Evolutionary conservation across 2,329 filamentous ascomycete species (phyloP).

Genomic region (Neurospora crassa): DNA sequence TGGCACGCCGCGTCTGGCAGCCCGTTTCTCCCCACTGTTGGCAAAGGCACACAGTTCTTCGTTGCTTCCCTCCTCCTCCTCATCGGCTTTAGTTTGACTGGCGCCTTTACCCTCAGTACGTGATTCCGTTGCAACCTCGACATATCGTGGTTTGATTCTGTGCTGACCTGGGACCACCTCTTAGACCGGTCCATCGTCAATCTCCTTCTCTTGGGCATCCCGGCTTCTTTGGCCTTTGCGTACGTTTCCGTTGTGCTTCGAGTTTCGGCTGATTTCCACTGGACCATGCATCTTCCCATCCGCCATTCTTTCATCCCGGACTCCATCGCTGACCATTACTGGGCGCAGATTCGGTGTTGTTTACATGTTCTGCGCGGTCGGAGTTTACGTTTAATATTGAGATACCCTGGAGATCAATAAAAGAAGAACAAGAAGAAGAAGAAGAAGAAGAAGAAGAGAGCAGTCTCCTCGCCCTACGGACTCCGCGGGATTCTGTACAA

Average conservation of each 20-base stretch:
- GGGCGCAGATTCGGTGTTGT: slow-evolving; percentile 73
- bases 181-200: slow-evolving; percentile 74
- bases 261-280: neutral
- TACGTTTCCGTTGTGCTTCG: slow-evolving; percentile 38
- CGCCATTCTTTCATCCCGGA: neutral
- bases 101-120: slow-evolving; percentile 80
- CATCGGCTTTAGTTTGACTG: slow-evolving; percentile 61
- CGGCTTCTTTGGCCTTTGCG: slow-evolving; percentile 84
- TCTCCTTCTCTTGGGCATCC: slow-evolving; percentile 68
- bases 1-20: slow-evolving; percentile 88
- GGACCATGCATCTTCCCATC: slow-evolving; percentile 1
- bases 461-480: slow-evolving; percentile 9
- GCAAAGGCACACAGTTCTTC: slow-evolving; percentile 76
- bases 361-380: slow-evolving; percentile 97
- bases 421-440: slow-evolving; percentile 12
- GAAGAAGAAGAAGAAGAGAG: slow-evolving; percentile 10
- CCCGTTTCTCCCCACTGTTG: slow-evolving; percentile 71
- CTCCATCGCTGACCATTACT: slow-evolving; percentile 6
- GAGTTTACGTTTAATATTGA: slow-evolving; percentile 77
- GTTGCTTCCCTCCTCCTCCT: slow-evolving; percentile 70
- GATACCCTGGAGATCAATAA: slow-evolving; percentile 28
- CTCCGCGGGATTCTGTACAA: slow-evolving; percentile 26
- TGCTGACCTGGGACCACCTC: slow-evolving; percentile 17
- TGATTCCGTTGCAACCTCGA: neutral
- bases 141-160: neutral